Evolutionary conservation across 148 eudicot genomes (phyloP).

Genomic region (Diospyros lotus): DNA sequence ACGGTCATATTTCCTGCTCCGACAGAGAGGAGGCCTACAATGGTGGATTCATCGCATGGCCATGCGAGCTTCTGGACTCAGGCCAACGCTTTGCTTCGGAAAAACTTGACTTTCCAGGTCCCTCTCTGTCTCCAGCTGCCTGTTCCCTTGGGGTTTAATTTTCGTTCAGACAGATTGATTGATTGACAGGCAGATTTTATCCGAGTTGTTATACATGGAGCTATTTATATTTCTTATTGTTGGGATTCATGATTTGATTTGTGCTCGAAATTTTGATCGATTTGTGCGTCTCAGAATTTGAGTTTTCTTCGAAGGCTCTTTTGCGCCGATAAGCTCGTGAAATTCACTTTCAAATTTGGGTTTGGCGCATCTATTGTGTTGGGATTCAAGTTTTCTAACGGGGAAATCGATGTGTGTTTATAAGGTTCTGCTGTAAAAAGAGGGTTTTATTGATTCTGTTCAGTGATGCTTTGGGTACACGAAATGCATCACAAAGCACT

Average conservation of each 20-base stretch:
- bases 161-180: background rate
- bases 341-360: too few species aligned
- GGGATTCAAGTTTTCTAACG: too few species aligned
- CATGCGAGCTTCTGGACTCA: conserved; percentile 65
- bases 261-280: too few species aligned
- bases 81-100: conserved; percentile 83
- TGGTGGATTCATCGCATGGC: conserved; percentile 49
- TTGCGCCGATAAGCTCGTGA: background rate
- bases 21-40: conserved; percentile 10
- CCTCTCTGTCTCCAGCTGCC: background rate
- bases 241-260: background rate
- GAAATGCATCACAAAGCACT: too few species aligned
- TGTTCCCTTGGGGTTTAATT: background rate
- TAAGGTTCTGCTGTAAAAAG: too few species aligned
- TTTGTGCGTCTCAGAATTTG: background rate
- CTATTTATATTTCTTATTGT: background rate
- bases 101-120: conserved; percentile 78
- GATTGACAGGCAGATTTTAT: background rate
- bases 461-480: too few species aligned
- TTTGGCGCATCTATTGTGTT: too few species aligned
- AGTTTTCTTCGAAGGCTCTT: background rate
- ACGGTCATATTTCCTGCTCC: background rate
- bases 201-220: too few species aligned
- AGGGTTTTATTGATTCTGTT: too few species aligned
- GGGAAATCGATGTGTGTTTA: too few species aligned